Conservation (phyloP, 2,329 filamentous ascomycete genomes). For the Gremmenia infestans region DNA sequence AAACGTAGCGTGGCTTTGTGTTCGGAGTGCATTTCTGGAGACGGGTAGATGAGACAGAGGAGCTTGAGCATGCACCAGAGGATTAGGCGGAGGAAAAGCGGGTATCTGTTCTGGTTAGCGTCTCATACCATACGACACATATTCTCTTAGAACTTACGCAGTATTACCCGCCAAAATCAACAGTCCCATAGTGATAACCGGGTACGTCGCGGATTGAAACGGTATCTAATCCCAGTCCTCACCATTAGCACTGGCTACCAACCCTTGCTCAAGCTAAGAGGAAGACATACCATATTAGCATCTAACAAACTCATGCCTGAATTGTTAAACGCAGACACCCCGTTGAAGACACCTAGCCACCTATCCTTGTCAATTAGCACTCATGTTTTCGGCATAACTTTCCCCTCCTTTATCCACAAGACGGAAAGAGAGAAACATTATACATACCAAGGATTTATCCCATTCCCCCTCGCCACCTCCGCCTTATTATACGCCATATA, state of each 20-base stretch:
- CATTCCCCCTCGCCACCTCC: slow-evolving; percentile 46
- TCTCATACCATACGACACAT: too few species aligned
- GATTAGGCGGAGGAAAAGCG: slow-evolving; percentile 55
- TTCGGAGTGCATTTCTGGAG: slow-evolving; percentile 32
- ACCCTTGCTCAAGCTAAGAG: neutral
- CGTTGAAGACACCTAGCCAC: slow-evolving; percentile 65
- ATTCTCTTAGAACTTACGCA: slow-evolving; percentile 29
- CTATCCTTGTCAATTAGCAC: slow-evolving; percentile 10
- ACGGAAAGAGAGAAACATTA: too few species aligned
- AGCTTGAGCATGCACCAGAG: slow-evolving; percentile 48
- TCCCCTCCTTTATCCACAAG: too few species aligned
- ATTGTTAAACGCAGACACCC: slow-evolving; percentile 65
- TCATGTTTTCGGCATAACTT: neutral
- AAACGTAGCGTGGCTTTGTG: slow-evolving; percentile 49
- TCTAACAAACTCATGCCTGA: slow-evolving; percentile 65
- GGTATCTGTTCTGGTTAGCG: slow-evolving; percentile 38
- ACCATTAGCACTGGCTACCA: neutral
- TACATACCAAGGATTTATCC: slow-evolving; percentile 52
- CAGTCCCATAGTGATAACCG: slow-evolving; percentile 45
- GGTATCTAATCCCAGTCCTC: slow-evolving; percentile 30
- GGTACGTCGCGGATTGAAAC: slow-evolving; percentile 36
- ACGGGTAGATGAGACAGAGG: slow-evolving; percentile 36
- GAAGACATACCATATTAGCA: slow-evolving; percentile 49
- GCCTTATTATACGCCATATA: slow-evolving; percentile 53
- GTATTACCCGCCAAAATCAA: slow-evolving; percentile 63